Evolutionary conservation across 177 flowering plant species (phyloP), one percentile per base, ranked within the genome.

Genomic region (Vitis hybrid): DNA sequence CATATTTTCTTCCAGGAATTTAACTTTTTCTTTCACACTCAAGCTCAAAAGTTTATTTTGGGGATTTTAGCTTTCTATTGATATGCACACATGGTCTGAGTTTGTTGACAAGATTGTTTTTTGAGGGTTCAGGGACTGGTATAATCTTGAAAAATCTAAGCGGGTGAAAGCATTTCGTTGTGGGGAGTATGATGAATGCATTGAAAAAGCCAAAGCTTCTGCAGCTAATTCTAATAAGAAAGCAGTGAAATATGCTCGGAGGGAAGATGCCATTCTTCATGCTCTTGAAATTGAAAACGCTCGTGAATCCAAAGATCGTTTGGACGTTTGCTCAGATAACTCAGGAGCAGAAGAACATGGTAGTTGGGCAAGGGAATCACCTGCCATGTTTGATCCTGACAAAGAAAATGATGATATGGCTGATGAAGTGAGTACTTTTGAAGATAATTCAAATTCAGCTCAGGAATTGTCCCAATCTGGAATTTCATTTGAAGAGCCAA

Each of bases 161-260:
- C 79, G 93, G 57, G 96, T 95, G 77, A 95, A 95, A 77, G 87
- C 95, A 62, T 95, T 95, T 79, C 95, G 94, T 15, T 92, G 99
- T 83, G 97, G 97, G 51, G 98, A 95, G 49, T 95, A 83, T 65
- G 92, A 93, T 69, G 87, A 85, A 15, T 92, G 94, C 82, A 91
- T 95, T 80, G 91, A 86, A 73, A 91, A 82, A 66, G 98, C 93
- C 56, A 89, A 87, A 82, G 89, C 87, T 50, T 68, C 88, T 69
- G 85, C 86, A 19, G 79, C 85, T 17, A 74, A 50, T 69, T 67
- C 80, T 59, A 80, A 72, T 57, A 92, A 83, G 81, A 91, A 84
- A 77, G 78, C 73, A 24, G 89, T 83, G 66, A 95, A 89, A 70
- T 89, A 91, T 86, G 97, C 97, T 54, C 81, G 95, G 38, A 82